Base-by-base conservation (phyloP, 148 eudicot species). In the Polygonum aviculare region DNA sequence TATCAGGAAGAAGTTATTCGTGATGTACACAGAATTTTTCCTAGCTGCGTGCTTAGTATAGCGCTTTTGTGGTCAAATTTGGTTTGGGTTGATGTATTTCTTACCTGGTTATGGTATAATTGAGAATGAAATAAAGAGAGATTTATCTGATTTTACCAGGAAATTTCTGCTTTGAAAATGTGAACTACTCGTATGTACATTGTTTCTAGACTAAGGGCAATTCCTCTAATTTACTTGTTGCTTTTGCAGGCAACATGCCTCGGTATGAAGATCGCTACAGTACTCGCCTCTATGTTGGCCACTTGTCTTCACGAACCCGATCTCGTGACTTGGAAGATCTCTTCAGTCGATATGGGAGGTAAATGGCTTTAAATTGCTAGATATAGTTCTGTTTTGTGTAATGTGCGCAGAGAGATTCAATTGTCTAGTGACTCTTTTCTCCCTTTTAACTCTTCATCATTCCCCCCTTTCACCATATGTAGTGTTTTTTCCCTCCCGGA, bases 331-430 rank as follows among this genome's bases (percentile, higher is more conserved):
- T 72, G 74, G 74, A 72, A 36, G 74, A 72, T 72, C 54, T 72
- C 19, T 72, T 72, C 51, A 72, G 74, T 14, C 50, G 74, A 41
- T 72, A 72, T 72, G 74, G 74, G 18, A 72, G 74, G 74, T 72
- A 48, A 72, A 41, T 72, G 35, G 18, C 44, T n/a, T 12, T 2
- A 44, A 19, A 36, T 14, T 67, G 19, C 44, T 67, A 35, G 44
- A 65, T 67, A 14, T 67, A 35, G 41, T 67, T 35, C 72, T 67
- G 1, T 67, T 36, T 67, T 36, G 44, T 36, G 38, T 9, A 67
- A 35, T 67, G n/a, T 67, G 19, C 19, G 36, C 21, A 35, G 15
- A 67, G 72, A 12, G 41, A 16, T 35, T 36, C 19, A 35, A 36
- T 63, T 12, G 16, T n/a, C 40, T 11, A 31, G 40, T 33, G 12